Evolutionary conservation across 768 basidiomycete species (phyloP).

Genomic region (Calvatia gigantea): DNA sequence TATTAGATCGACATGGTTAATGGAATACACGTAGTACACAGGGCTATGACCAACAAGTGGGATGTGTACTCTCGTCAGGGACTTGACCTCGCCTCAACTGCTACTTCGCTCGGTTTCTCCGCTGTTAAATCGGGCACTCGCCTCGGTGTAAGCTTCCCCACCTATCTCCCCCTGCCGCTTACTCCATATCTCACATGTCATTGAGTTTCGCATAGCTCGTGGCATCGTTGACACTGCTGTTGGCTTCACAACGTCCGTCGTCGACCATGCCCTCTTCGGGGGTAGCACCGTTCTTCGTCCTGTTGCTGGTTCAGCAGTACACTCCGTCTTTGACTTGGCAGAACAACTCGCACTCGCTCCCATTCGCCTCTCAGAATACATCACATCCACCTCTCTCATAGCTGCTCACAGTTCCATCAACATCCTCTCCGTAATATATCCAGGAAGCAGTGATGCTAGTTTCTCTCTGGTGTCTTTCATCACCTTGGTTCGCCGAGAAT

Average conservation of each 20-base stretch:
- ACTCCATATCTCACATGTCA: constrained; percentile 1
- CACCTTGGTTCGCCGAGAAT: constrained; percentile 74
- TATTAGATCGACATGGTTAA: too few relatives aligned
- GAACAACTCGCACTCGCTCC: constrained; percentile 75
- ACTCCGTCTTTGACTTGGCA: constrained; percentile 57
- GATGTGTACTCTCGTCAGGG: constrained; percentile 52
- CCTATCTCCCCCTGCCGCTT: not conserved
- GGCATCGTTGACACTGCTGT: constrained; percentile 56
- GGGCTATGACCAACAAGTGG: constrained; percentile 44
- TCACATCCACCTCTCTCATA: constrained; percentile 70
- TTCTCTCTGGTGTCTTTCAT: constrained; percentile 82
- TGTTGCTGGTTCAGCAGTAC: constrained; percentile 53
- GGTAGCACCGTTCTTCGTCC: constrained; percentile 56
- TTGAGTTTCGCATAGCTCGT: constrained; percentile 67
- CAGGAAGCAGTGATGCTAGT: constrained; percentile 73
- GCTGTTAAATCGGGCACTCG: constrained; percentile 65
- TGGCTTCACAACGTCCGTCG: constrained; percentile 51
- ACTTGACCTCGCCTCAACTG: constrained; percentile 63
- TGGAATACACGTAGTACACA: too few relatives aligned
- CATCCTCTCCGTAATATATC: constrained; percentile 66
- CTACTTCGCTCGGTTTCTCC: constrained; percentile 62
- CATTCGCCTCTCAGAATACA: constrained; percentile 69
- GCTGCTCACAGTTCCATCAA: constrained; percentile 78
- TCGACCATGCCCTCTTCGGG: constrained; percentile 69
- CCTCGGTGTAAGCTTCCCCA: constrained; percentile 51